phyloP scores from a whole-genome alignment of 352 stramenopile species.

The Globisporangium solare region DNA sequence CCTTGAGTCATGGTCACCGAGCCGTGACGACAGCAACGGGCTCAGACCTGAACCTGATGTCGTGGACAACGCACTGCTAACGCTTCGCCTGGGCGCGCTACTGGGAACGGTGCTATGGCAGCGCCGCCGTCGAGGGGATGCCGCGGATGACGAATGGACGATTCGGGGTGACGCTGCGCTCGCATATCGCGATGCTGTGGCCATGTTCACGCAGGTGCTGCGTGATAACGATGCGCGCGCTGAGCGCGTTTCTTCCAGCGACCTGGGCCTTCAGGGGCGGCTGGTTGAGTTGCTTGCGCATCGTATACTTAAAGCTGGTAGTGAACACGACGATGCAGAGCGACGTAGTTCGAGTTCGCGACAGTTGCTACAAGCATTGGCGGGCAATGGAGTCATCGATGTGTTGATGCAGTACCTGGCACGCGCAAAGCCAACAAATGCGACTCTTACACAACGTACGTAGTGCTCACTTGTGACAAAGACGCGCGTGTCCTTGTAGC shows the following conservation, averaged over 20 bases:
- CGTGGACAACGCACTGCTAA: not conserved
- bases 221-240: not conserved
- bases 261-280: not conserved
- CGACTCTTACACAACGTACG: conserved; percentile 8
- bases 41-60: not conserved
- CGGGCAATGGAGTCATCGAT: conserved; percentile 2
- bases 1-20: not conserved
- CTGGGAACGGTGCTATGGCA: conserved; percentile 8
- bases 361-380: conserved; percentile 2
- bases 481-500: not conserved
- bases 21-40: not conserved
- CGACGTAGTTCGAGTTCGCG: not conserved
- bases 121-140: too few species aligned
- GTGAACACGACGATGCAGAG: not conserved
- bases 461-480: not conserved
- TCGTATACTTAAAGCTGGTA: not conserved
- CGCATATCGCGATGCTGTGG: not conserved
- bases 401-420: conserved; percentile 12
- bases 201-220: not conserved
- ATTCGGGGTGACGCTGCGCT: not conserved
- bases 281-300: not conserved
- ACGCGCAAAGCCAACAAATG: not conserved
- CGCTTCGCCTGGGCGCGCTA: conserved; percentile 10
- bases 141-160: not conserved
- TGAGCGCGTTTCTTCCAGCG: not conserved